Evolutionary conservation across 2,329 filamentous ascomycete genomes (phyloP), one percentile per base, ranked within the genome.

Genomic region (Stagonosporopsis cucurbitacearum): DNA sequence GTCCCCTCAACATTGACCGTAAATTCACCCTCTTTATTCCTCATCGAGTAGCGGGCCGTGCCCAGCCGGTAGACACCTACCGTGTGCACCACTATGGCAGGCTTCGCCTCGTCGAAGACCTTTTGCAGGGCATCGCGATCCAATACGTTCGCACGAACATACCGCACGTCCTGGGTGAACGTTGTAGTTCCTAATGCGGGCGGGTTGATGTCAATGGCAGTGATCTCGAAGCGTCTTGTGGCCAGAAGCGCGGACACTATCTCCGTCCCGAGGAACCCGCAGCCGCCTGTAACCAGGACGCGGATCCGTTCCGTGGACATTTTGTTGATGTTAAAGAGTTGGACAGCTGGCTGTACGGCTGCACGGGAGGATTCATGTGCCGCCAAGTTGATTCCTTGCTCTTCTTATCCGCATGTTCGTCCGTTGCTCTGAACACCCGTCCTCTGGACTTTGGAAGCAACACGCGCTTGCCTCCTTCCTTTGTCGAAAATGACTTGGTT

Each of bases 1-100:
- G 95, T 97, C 47, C 94, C 94, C 47, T 92, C 88, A 48, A 96
- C 88, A 75, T 98, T 99, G 72, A 98, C 90, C 74, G 87, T 88
- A 67, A 86, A 85, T 74, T 95, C 89, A 32, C 91, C 77, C 75
- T 77, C 73, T 43, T 66, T 63, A 2, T 69, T 63, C 32, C 69
- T 69, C 49, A 65, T 74, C 44, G 66, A 73, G 65, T 82, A 81
- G 22, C 80, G 71, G 39, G 60, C 56, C 19, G 65, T 50, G 20
- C 78, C 74, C 1, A 72, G 59, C 0, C 78, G 77, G 15, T 78
- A 75, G 3, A 79, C 67, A 75, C 77, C 84, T 19, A 94, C 95
- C 2, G 93, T 96, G 77, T 99, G 94, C 69, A 98, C 88, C 47
- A 99, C 91, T 13, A 96, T 85, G 71, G 92, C 87, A 19, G 94